phyloP scores from a whole-genome alignment of 345 rosid genomes.

The Alliaria petiolata region DNA sequence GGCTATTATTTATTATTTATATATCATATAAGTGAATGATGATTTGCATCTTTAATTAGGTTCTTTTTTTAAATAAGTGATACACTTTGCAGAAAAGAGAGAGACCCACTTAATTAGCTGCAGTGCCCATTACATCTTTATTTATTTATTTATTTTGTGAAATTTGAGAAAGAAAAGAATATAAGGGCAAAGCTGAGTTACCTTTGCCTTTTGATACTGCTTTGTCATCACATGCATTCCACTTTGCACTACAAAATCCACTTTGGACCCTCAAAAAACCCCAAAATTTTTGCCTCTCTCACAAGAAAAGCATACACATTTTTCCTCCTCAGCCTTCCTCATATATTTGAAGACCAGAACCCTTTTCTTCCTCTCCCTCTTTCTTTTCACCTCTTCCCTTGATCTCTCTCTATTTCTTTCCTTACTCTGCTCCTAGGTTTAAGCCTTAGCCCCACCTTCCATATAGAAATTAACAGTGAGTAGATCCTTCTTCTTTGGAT shows the following conservation, averaged over 20 bases:
- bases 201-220: conserved; percentile 74
- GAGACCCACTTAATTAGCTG: conserved; percentile 51
- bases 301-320: conserved; percentile 67
- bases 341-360: conserved; percentile 29
- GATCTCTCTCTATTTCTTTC: neutral
- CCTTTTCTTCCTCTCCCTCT: conserved; percentile 24
- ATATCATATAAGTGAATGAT: conserved; percentile 28
- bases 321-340: conserved; percentile 30
- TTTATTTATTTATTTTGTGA: conserved; percentile 17
- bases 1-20: conserved; percentile 8
- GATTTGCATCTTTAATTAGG: conserved; percentile 35
- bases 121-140: conserved; percentile 35
- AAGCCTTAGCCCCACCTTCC: conserved; percentile 9
- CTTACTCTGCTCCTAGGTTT: conserved; percentile 14
- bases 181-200: conserved; percentile 61
- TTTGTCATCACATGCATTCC: conserved; percentile 95
- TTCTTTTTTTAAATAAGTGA: conserved; percentile 33
- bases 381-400: conserved; percentile 12
- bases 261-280: conserved; percentile 52
- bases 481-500: conserved; percentile 12
- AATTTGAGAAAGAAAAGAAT: conserved; percentile 42
- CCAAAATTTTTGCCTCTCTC: conserved; percentile 46
- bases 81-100: conserved; percentile 45
- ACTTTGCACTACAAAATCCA: conserved; percentile 86
- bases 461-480: neutral